Evolutionary conservation across 306 rosid genomes (phyloP).

Genomic region (Canavalia gladiata): DNA sequence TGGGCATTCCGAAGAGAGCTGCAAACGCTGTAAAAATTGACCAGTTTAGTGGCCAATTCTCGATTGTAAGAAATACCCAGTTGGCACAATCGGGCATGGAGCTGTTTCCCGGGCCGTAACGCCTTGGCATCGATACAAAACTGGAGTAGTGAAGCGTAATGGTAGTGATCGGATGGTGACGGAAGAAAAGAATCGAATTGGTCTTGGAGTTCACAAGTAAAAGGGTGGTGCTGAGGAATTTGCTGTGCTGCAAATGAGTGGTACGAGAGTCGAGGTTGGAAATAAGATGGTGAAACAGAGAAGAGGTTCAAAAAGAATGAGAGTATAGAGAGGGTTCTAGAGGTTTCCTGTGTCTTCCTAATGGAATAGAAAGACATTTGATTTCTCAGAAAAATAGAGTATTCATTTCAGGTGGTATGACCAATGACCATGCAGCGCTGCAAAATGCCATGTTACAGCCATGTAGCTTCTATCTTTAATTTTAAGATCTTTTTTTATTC

Average conservation of each 20-base stretch:
- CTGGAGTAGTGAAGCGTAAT: constrained; percentile 60
- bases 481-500: background rate
- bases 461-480: background rate
- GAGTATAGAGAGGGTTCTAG: constrained; percentile 39
- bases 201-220: constrained; percentile 38
- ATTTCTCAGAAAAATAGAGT: background rate
- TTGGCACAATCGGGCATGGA: constrained; percentile 69
- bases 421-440: too few species aligned
- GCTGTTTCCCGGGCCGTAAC: constrained; percentile 68
- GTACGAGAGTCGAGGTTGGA: constrained; percentile 18
- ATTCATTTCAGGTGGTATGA: background rate
- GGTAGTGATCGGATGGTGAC: constrained; percentile 40
- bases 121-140: constrained; percentile 65
- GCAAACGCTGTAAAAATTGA: constrained; percentile 58
- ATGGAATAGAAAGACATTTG: constrained; percentile 56
- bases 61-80: constrained; percentile 63
- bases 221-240: constrained; percentile 37
- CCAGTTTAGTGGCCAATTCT: constrained; percentile 65
- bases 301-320: constrained; percentile 29
- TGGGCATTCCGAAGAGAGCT: constrained; percentile 64
- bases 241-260: constrained; percentile 50
- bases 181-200: constrained; percentile 38
- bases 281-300: constrained; percentile 30
- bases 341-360: constrained; percentile 42
- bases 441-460: background rate